Evolutionary conservation across 192 early-diverging fungal genomes (phyloP).

Genomic region (Umbelopsis ramanniana): DNA sequence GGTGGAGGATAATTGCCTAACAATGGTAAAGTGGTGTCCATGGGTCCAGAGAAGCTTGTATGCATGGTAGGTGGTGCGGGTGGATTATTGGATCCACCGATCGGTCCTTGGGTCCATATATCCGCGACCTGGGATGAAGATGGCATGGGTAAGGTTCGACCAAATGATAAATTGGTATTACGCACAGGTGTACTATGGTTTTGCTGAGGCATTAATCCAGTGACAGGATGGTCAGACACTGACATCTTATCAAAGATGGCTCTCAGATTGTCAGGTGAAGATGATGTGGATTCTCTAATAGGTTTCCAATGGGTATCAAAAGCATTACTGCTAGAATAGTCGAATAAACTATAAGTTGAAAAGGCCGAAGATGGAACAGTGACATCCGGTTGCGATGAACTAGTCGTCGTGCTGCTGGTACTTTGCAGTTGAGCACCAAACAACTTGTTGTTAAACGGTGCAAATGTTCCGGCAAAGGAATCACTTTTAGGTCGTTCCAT

Average conservation of each 20-base stretch:
- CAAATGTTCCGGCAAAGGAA: conserved; percentile 59
- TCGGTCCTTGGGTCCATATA: conserved; percentile 12
- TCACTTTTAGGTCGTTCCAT: conserved; percentile 45
- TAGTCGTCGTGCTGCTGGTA: neutral
- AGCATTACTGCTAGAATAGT: conserved; percentile 19
- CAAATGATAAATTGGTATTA: conserved; percentile 22
- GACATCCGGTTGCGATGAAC: neutral
- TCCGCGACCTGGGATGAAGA: conserved; percentile 5
- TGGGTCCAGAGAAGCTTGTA: conserved; percentile 15
- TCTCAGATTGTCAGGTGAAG: conserved; percentile 19
- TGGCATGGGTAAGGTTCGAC: conserved; percentile 11
- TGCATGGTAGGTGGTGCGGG: conserved; percentile 8
- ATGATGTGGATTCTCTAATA: conserved; percentile 9
- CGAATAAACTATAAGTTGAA: conserved; percentile 28
- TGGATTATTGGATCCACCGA: neutral
- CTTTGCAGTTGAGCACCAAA: conserved; percentile 38
- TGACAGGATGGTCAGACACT: neutral
- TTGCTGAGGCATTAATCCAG: conserved; percentile 12
- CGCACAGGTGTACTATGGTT: conserved; percentile 17
- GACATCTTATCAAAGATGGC: conserved; percentile 25
- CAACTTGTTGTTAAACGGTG: conserved; percentile 62
- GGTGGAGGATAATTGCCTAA: conserved; percentile 18
- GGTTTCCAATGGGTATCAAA: conserved; percentile 30
- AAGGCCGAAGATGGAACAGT: neutral
- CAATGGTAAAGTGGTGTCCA: conserved; percentile 16